Evolutionary conservation across 129 eudicot species (phyloP), one percentile per base, ranked within the genome.

Genomic region (Scalesia atractyloides): DNA sequence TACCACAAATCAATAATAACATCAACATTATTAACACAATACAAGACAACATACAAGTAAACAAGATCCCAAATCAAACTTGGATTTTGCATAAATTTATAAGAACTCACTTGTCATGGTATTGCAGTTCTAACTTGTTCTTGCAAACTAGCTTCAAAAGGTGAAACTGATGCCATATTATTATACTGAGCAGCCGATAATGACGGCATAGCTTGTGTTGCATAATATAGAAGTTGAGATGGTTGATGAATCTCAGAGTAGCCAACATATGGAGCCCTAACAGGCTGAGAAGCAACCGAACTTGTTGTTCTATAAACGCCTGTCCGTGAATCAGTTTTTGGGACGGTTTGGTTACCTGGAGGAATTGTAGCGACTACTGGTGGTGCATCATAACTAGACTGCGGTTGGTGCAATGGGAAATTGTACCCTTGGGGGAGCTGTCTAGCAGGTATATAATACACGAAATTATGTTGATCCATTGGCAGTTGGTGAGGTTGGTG

Each of bases 221-320:
- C 80, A 68, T 84, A 91, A 77, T 91, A 91, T 39, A 91, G 60
- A 48, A 83, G 90, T 50, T 88, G 91, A 16, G 89, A 82, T 0
- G 93, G 91, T 60, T 84, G 94, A 68, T 86, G 94, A 66, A 82
- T 69, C 78, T 88, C 96, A 58, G 92, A 78, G 76, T 50, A 84
- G n/a, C 86, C 84, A 2, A 81, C 85, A 58, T 84, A 76, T 19
- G 87, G 81, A 30, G 80, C 79, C 58, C 84, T 89, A 54, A 89
- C 91, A 49, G 80, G 63, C 1, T 83, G 88, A 48, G 85, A 68
- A 59, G 52, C 34, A 0, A 85, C 85, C 36, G 86, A 59, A 66
- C 80, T 72, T 15, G 84, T 73, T 2, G 97, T 85, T 59, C 91
- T 78, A 66, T 85, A 91, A 17, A 73, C 70, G 10, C 84, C 86